A percentile compares a stretch with the other conserved stretches of the same genome.
Conservation (phyloP, 1,284 basidiomycete species). For the Ceraceosorus guamensis region DNA sequence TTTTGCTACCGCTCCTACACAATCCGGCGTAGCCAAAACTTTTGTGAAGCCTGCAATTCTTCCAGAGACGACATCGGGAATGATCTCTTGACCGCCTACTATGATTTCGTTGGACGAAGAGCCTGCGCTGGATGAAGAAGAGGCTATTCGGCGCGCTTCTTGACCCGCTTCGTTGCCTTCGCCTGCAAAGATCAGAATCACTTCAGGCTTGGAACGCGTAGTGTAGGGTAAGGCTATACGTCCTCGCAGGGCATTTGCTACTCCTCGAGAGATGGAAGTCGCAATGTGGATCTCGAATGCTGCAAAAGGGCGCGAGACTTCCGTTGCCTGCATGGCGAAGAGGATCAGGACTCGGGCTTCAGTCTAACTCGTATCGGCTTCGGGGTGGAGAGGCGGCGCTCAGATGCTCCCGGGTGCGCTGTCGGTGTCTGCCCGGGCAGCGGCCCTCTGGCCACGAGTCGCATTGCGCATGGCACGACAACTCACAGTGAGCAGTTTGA, state of each 20-base stretch:
- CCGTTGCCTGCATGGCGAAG: constrained; percentile 11
- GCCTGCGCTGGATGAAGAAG: background rate
- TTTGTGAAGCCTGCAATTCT: constrained; percentile 55
- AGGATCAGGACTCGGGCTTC: no score
- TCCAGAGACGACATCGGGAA: constrained; percentile 30
- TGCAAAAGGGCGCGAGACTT: constrained; percentile 29
- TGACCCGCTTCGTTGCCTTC: constrained; percentile 34
- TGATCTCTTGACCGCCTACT: constrained; percentile 40
- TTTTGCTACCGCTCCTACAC: constrained; percentile 63
- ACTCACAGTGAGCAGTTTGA: no score
- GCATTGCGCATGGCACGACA: no score
- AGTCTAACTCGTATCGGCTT: no score
- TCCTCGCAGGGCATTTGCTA: constrained; percentile 44
- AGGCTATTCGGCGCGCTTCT: constrained; percentile 18
- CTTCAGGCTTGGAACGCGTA: constrained; percentile 38
- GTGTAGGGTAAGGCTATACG: constrained; percentile 37
- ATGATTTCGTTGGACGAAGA: constrained; percentile 14
- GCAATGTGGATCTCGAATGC: constrained; percentile 46
- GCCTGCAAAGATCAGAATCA: constrained; percentile 43
- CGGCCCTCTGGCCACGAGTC: no score
- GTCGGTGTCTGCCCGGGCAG: no score
- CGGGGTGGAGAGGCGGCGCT: no score
- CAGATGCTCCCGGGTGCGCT: no score
- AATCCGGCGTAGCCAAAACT: constrained; percentile 71
- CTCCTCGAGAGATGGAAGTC: constrained; percentile 40